These are phyloP conservation scores for Spathaspora gorwiae DNA, from an alignment of 805 yeast genomes.

Conservation along the genomic window DNA sequence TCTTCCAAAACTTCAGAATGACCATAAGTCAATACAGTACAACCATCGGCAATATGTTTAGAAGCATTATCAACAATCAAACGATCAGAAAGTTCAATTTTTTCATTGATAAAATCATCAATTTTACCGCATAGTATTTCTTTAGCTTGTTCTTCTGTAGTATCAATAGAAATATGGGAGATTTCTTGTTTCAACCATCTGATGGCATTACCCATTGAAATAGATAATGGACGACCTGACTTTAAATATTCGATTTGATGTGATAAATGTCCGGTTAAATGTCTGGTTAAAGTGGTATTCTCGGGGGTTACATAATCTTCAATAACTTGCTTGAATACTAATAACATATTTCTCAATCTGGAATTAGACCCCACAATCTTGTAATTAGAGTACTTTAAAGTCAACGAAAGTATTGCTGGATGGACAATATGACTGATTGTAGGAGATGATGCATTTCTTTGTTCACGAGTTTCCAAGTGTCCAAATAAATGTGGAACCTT, in stretches of 20 bases:
- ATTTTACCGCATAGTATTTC: conserved; percentile 58
- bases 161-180: conserved; percentile 71
- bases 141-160: conserved; percentile 66
- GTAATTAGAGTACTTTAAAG: conserved; percentile 78
- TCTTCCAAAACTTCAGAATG: conserved; percentile 79
- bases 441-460: conserved; percentile 57
- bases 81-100: conserved; percentile 75
- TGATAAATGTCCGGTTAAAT: conserved; percentile 80
- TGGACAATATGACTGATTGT: conserved; percentile 69
- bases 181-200: conserved; percentile 96
- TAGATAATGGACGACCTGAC: conserved; percentile 84
- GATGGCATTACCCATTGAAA: conserved; percentile 96
- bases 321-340: conserved; percentile 77
- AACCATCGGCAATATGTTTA: conserved; percentile 67
- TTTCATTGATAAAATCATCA: conserved; percentile 77
- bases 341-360: conserved; percentile 79
- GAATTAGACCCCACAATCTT: conserved; percentile 86
- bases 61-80: conserved; percentile 80
- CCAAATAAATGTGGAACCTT: conserved; percentile 65
- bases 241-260: conserved; percentile 91
- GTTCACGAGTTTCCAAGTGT: conserved; percentile 76
- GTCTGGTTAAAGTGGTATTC: conserved; percentile 80
- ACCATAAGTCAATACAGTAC: conserved; percentile 83
- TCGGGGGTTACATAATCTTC: conserved; percentile 78
- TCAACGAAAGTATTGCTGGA: conserved; percentile 74